Conservation (phyloP, 2,329 filamentous ascomycete species). For the Mycosphaerella sp. region DNA sequence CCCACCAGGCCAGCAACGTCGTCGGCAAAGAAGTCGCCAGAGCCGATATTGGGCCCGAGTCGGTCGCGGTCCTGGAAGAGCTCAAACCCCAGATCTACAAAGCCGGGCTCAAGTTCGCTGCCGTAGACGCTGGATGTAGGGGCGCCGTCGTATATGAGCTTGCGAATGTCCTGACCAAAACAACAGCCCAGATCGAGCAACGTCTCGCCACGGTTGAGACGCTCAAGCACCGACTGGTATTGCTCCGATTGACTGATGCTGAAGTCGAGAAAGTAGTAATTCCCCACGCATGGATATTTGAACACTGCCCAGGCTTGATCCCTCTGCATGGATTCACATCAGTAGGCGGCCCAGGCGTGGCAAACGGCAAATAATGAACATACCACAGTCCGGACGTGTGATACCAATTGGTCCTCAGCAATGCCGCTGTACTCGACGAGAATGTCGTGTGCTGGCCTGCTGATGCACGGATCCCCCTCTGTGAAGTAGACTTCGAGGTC, state of each 20-base stretch:
- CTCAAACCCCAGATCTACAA: conserved; percentile 36
- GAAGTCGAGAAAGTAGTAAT: conserved; percentile 21
- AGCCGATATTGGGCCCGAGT: conserved; percentile 31
- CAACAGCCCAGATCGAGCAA: conserved; percentile 40
- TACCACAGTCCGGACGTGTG: conserved; percentile 2
- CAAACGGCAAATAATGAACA: not conserved
- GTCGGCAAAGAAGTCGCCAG: not conserved
- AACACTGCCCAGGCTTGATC: conserved; percentile 18
- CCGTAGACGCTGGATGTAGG: conserved; percentile 32
- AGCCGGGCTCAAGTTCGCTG: conserved; percentile 32
- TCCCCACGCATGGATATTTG: conserved; percentile 24
- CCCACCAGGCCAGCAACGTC: conserved; percentile 26
- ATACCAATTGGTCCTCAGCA: not conserved
- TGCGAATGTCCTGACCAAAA: conserved; percentile 29
- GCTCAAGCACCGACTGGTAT: conserved; percentile 29
- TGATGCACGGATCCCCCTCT: not conserved
- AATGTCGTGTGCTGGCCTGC: conserved; percentile 2
- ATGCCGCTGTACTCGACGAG: conserved; percentile 9
- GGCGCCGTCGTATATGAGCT: conserved; percentile 36
- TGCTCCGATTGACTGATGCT: conserved; percentile 20
- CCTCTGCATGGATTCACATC: not conserved
- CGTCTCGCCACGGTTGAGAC: conserved; percentile 29
- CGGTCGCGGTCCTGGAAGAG: conserved; percentile 35
- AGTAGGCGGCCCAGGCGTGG: not conserved
- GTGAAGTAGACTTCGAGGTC: conserved; percentile 3